phyloP scores from a whole-genome alignment of 2,329 filamentous ascomycete species.

The Colletotrichum camelliae region DNA sequence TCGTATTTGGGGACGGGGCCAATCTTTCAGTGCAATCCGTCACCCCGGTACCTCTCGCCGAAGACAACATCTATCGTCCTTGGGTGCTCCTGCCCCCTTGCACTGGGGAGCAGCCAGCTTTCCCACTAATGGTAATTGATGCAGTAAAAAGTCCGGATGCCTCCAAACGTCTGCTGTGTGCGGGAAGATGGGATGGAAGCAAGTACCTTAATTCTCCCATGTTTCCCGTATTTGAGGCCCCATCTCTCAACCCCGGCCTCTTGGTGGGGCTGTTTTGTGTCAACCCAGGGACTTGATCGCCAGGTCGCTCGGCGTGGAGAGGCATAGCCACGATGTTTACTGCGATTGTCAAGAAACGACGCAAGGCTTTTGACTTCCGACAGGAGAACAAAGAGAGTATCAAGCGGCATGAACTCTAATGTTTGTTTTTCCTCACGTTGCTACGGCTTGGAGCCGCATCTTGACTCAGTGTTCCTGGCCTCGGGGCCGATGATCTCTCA shows the following conservation, averaged over 20 bases:
- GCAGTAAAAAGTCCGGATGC: not conserved
- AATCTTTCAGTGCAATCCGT: not conserved
- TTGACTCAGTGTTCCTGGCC: not conserved
- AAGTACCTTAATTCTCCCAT: slow-evolving; percentile 12
- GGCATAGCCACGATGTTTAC: not conserved
- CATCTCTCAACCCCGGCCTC: not conserved
- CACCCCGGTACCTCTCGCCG: not conserved
- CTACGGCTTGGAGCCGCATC: slow-evolving; percentile 15
- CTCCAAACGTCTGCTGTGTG: not conserved
- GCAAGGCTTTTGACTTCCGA: not conserved
- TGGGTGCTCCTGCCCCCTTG: not conserved
- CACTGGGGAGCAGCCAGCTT: not conserved
- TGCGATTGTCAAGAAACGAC: not conserved
- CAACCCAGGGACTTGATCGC: not conserved
- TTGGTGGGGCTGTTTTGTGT: not conserved
- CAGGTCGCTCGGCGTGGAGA: not conserved
- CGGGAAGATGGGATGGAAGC: slow-evolving; percentile 4
- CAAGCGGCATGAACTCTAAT: slow-evolving; percentile 3
- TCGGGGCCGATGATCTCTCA: not conserved
- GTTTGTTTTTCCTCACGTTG: slow-evolving; percentile 6
- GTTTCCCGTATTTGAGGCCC: slow-evolving; percentile 18
- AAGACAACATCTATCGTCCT: not conserved
- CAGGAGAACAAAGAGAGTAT: slow-evolving; percentile 3
- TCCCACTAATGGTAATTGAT: slow-evolving; percentile 4
- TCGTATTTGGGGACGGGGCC: not conserved